phyloP scores from a whole-genome alignment of 2,329 filamentous ascomycete genomes.

The Aureobasidium leucospermi region DNA sequence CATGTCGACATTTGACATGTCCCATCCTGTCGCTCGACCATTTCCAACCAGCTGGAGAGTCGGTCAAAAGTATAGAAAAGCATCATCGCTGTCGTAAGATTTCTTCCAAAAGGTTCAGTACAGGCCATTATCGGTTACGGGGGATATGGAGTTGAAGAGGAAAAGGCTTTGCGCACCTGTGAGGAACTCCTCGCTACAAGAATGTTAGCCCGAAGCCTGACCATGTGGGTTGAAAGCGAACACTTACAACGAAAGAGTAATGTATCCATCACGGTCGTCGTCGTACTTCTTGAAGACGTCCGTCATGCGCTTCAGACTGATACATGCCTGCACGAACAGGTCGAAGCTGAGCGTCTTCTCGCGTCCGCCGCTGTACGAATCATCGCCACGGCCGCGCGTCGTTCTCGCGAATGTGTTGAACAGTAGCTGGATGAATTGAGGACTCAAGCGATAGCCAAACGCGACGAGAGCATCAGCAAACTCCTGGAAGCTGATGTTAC shows the following conservation, averaged over 20 bases:
- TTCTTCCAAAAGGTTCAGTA: constrained; percentile 31
- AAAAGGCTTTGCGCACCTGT: constrained; percentile 50
- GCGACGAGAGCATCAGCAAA: constrained; percentile 83
- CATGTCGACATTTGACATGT: neutral
- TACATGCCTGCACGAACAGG: constrained; percentile 94
- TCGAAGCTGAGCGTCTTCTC: constrained; percentile 58
- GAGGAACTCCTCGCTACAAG: constrained; percentile 43
- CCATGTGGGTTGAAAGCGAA: too few species aligned
- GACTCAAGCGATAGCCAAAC: constrained; percentile 86
- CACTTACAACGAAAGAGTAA: constrained; percentile 49
- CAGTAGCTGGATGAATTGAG: constrained; percentile 73
- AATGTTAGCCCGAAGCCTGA: constrained; percentile 14
- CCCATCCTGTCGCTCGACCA: neutral
- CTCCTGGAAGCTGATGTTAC: constrained; percentile 78
- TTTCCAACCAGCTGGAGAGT: neutral
- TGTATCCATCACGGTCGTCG: constrained; percentile 87
- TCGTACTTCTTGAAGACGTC: constrained; percentile 99
- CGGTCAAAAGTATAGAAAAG: neutral
- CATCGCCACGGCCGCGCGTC: constrained; percentile 28
- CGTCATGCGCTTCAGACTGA: constrained; percentile 95
- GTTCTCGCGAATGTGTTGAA: constrained; percentile 75
- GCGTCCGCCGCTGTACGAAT: constrained; percentile 21
- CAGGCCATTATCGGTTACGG: constrained; percentile 43
- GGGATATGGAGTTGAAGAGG: constrained; percentile 47
- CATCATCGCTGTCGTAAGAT: constrained; percentile 13